phyloP scores from a whole-genome alignment of 202 grass and related monocot genomes.

The Setaria viridis region DNA sequence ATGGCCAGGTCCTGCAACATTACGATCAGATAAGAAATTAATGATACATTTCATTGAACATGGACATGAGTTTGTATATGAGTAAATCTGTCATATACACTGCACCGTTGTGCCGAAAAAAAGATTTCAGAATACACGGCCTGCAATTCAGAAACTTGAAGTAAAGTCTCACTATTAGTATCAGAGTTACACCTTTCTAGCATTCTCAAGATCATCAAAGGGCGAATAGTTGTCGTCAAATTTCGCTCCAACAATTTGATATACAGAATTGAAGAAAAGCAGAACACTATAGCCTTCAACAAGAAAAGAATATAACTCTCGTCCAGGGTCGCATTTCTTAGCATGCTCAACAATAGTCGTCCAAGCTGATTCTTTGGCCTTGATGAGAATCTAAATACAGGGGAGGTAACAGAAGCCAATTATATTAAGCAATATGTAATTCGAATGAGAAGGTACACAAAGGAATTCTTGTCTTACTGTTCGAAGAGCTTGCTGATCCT shows the following conservation, averaged over 20 bases:
- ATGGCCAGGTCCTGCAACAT: background rate
- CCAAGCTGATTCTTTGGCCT: slow-evolving; percentile 42
- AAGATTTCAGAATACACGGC: background rate
- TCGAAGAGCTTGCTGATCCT: slow-evolving; percentile 27
- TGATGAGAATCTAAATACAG: slow-evolving; percentile 35
- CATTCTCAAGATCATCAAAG: slow-evolving; percentile 23
- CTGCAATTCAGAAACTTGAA: slow-evolving; percentile 30
- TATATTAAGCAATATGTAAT: background rate
- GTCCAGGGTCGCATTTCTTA: slow-evolving; percentile 54
- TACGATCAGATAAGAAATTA: slow-evolving; percentile 5
- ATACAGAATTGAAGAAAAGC: slow-evolving; percentile 40
- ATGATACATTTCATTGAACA: background rate
- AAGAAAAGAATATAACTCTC: slow-evolving; percentile 50
- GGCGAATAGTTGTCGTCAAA: slow-evolving; percentile 21
- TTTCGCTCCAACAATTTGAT: slow-evolving; percentile 40
- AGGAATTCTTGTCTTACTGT: slow-evolving; percentile 46
- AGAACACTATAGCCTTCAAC: background rate
- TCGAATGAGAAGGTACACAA: background rate
- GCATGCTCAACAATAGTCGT: slow-evolving; percentile 57
- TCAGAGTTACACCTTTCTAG: slow-evolving; percentile 26
- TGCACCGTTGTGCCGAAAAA: slow-evolving; percentile 7
- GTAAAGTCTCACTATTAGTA: background rate
- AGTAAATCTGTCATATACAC: background rate
- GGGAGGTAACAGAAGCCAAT: background rate
- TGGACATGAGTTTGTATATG: slow-evolving; percentile 4